Evolutionary conservation across 164 flowering plant species (phyloP), one percentile per base, ranked within the genome.

Genomic region (Vitis rupestris): DNA sequence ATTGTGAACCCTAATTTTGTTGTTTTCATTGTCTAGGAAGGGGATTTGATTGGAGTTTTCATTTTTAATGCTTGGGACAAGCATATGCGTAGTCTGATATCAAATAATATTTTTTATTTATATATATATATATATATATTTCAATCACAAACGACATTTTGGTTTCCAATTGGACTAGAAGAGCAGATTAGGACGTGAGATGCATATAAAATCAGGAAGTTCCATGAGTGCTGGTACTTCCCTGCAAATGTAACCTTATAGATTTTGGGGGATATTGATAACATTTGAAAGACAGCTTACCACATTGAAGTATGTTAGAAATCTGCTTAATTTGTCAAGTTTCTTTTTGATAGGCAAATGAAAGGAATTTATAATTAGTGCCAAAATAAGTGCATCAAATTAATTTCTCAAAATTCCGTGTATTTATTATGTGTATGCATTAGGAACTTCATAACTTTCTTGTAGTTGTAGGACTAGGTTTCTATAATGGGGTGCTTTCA

Each of bases 111-210:
- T 31, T 31, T 31, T 31, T 31, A 31, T 31, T 31, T n/a, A n/a
- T 2, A 31, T 31, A 31, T 31, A 31, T 19, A 19, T 19, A 19
- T 19, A 19, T 19, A 19, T 31, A 31, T 31, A 2, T 31, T 31
- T 31, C 37, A 31, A 5, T 31, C 37, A 31, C 4, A 31, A 5
- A 31, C 37, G 6, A 31, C 37, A 31, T 31, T 31, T 5, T 31
- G 37, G 37, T 31, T 93, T 69, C 99, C 99, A 30, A 96, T 96
- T 79, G 99, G 99, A 79, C 75, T 96, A 50, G 99, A 96, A 77
- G 99, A 96, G 77, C 99, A 96, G 80, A 96, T 96, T 65, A 90
- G 89, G 88, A 92, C 87, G 79, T 96, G 99, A 98, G 98, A 96
- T 86, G 91, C 88, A 2, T 98, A 96, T 74, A 96, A 92, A 83